Conservation (phyloP, 2,329 filamentous ascomycete species). For the Ceratocystis alfenasii region DNA sequence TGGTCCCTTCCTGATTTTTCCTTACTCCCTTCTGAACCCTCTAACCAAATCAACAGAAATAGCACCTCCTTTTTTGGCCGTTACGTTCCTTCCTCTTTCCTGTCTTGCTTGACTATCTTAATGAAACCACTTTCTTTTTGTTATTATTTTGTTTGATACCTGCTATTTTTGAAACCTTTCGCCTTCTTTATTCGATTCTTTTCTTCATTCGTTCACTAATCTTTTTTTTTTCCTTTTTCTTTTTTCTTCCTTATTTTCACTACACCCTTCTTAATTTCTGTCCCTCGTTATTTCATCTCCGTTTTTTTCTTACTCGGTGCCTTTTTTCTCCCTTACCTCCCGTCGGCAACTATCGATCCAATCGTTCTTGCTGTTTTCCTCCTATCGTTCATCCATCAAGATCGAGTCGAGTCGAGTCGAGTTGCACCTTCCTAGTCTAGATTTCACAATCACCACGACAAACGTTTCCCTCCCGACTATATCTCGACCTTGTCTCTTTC, state of each 20-base stretch:
- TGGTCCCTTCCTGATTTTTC: conserved; percentile 7
- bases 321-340: background rate
- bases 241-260: background rate
- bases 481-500: background rate
- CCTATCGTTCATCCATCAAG: background rate
- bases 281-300: background rate
- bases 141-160: conserved; percentile 10
- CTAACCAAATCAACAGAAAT: background rate
- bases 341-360: background rate
- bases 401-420: background rate
- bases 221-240: conserved; percentile 4
- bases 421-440: background rate
- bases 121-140: conserved; percentile 13
- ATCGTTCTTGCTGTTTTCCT: background rate
- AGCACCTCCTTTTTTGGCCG: background rate
- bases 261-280: background rate
- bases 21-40: conserved; percentile 8
- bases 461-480: background rate
- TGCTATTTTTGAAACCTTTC: conserved; percentile 5
- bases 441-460: background rate
- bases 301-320: background rate
- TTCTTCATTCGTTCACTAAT: conserved; percentile 11
- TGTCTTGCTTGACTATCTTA: conserved; percentile 18
- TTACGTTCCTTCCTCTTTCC: conserved; percentile 13
- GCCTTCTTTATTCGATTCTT: conserved; percentile 8